Evolutionary conservation across 768 basidiomycete genomes (phyloP).

Genomic region (Suillus subaureus): DNA sequence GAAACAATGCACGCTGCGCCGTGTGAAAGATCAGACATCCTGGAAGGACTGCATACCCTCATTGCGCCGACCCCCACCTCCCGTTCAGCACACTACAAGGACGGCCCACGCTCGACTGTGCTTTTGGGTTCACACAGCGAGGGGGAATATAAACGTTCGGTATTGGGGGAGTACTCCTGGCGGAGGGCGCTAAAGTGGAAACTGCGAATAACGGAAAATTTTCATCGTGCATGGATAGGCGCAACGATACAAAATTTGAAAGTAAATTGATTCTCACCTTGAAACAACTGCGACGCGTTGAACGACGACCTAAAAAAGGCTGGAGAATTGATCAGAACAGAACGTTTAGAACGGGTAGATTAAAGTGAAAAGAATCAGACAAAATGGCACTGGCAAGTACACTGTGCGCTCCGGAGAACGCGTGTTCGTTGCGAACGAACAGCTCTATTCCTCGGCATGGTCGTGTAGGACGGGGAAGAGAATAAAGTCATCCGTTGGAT

Average conservation of each 20-base stretch:
- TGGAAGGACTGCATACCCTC: conserved; percentile 76
- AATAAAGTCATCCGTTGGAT: conserved; percentile 67
- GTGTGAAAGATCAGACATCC: conserved; percentile 72
- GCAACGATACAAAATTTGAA: conserved; percentile 17
- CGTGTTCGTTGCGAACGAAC: conserved; percentile 79
- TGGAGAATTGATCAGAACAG: conserved; percentile 18
- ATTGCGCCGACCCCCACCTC: conserved; percentile 73
- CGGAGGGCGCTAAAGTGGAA: conserved; percentile 77
- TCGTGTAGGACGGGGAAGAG: conserved; percentile 93
- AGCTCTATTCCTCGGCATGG: conserved; percentile 82
- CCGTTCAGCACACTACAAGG: conserved; percentile 67
- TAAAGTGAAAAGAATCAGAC: conserved; percentile 53
- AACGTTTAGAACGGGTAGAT: not conserved
- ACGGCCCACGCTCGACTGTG: conserved; percentile 66
- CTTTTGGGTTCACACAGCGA: conserved; percentile 72
- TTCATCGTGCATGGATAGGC: conserved; percentile 49
- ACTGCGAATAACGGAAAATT: conserved; percentile 79
- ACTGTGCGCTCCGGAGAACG: conserved; percentile 61
- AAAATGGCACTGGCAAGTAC: conserved; percentile 91
- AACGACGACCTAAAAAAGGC: conserved; percentile 3
- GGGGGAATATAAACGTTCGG: conserved; percentile 75
- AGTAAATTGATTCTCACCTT: conserved; percentile 27
- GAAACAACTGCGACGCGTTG: not conserved
- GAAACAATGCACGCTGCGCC: conserved; percentile 26
- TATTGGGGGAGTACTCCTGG: conserved; percentile 72